Percentiles rank a stretch among this genome's conserved stretches.
phyloP scores from a whole-genome alignment of 2,329 filamentous ascomycete genomes.

The Aspergillus sp. region DNA sequence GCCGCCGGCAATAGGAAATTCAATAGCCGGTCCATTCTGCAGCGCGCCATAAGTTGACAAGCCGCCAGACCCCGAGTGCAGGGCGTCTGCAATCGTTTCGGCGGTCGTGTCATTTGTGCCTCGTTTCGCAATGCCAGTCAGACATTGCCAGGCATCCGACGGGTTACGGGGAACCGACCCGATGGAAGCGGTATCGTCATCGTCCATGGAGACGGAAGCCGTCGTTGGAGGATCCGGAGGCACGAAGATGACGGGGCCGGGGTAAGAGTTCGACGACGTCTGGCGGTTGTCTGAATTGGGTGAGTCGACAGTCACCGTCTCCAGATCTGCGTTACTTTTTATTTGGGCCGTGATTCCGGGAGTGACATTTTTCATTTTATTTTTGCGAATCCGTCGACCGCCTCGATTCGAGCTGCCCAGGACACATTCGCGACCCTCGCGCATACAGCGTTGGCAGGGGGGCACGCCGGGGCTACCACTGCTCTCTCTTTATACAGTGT shows the following conservation, averaged over 20 bases:
- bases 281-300: slow-evolving; percentile 19
- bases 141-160: slow-evolving; percentile 42
- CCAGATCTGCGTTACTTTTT: slow-evolving; percentile 19
- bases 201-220: slow-evolving; percentile 22
- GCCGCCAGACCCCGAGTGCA: slow-evolving; percentile 14
- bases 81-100: slow-evolving; percentile 15
- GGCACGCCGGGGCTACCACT: slow-evolving; percentile 44
- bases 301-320: slow-evolving; percentile 17
- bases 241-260: slow-evolving; percentile 27
- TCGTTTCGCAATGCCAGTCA: slow-evolving; percentile 39
- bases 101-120: slow-evolving; percentile 18
- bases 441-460: slow-evolving; percentile 51
- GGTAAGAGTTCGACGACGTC: slow-evolving; percentile 21
- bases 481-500: slow-evolving; percentile 27
- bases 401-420: slow-evolving; percentile 53
- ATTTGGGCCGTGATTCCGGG: slow-evolving; percentile 16
- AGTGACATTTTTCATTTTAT: slow-evolving; percentile 34
- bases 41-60: slow-evolving; percentile 19
- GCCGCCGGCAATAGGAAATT: slow-evolving; percentile 23
- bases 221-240: slow-evolving; percentile 23
- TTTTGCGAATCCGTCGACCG: slow-evolving; percentile 50
- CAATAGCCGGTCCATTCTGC: slow-evolving; percentile 18
- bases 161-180: slow-evolving; percentile 39
- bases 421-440: slow-evolving; percentile 51
- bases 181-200: slow-evolving; percentile 35